These are phyloP conservation scores for Apodospora peruviana DNA, from an alignment of 495 filamentous ascomycete genomes.

Conservation along the genomic window DNA sequence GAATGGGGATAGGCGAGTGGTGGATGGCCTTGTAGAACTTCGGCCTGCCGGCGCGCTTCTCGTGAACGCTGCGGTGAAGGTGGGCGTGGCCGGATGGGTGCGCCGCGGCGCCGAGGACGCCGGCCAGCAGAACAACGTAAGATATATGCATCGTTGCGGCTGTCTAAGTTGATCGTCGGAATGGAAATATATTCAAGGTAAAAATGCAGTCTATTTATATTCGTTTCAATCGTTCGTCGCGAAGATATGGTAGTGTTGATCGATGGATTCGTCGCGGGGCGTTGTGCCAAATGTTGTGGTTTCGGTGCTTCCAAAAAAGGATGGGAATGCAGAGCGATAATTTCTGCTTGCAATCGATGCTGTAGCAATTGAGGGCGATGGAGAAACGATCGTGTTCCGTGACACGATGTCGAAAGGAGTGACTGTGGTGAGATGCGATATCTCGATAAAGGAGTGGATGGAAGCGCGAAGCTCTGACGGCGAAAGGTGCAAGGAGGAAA, in stretches of 20 bases:
- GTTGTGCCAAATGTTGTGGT: neutral
- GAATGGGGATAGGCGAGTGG: slow-evolving; percentile 7
- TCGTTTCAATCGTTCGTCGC: slow-evolving; percentile 5
- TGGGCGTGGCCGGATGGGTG: slow-evolving; percentile 30
- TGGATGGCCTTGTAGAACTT: slow-evolving; percentile 21
- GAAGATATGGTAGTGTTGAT: neutral
- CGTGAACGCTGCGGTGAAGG: slow-evolving; percentile 21
- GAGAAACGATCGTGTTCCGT: slow-evolving; percentile 11
- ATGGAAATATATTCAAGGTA: slow-evolving; percentile 9
- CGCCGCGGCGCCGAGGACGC: slow-evolving; percentile 20
- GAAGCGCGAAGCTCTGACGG: slow-evolving; percentile 23
- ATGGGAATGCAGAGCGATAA: neutral
- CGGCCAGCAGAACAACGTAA: slow-evolving; percentile 20
- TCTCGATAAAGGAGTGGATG: slow-evolving; percentile 29
- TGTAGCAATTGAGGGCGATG: slow-evolving; percentile 6
- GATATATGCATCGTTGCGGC: slow-evolving; percentile 25
- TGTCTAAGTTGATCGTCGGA: neutral
- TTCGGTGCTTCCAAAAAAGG: slow-evolving; percentile 6
- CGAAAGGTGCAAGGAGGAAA: slow-evolving; percentile 8
- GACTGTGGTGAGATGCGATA: slow-evolving; percentile 26
- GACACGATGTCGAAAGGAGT: slow-evolving; percentile 20
- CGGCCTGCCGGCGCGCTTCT: slow-evolving; percentile 13
- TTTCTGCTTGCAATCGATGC: slow-evolving; percentile 14
- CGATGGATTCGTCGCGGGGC: neutral
- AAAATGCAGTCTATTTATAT: slow-evolving; percentile 4